Base-by-base conservation (phyloP, 345 rosid species). In the Murraya koenigii region DNA sequence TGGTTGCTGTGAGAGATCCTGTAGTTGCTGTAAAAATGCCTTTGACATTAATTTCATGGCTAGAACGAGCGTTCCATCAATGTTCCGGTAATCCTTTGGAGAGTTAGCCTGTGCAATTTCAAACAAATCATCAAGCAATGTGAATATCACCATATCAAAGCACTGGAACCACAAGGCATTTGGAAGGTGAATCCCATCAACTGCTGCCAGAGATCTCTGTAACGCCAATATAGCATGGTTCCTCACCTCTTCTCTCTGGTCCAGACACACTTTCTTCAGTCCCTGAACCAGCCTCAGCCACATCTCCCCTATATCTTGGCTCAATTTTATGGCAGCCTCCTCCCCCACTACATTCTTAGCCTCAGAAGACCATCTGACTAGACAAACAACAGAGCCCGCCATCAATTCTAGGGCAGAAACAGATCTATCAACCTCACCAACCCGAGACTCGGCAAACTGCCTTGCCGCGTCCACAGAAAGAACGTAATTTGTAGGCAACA, bases 381-480 rank as follows among this genome's bases (percentile, higher is more conserved):
- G 87, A 86, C 93, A 87, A 72, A 73, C 80, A 78, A 90, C 93
- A 66, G 97, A 90, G 61, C 85, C 87, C 17, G 90, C 85, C 94
- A 92, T 90, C 66, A 92, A 60, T 66, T 92, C 88, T 74, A 92
- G 80, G 25, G 97, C 88, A 78, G 84, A 77, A 72, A 87, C 75
- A 67, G 94, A 92, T 83, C 90, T 77, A 30, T 79, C 86, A 47
- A 77, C 81, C 72, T 90, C 88, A 8, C 89, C 91, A 68, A 92
- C 86, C 36, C 90, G 89, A 68, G 94, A 92, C 77, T 85, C 92
- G 15, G 97, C 94, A 88, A 92, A 92, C 85, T 92, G 93, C 75
- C 90, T 86, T 14, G 93, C 93, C n/a, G 94, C 94, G 75, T 92
- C 97, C 55, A 85, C 72, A 78, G 93, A 92, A 59, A 90, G 90